Evolutionary conservation across 331 rosid species (phyloP).

Genomic region (Arachis monticola): DNA sequence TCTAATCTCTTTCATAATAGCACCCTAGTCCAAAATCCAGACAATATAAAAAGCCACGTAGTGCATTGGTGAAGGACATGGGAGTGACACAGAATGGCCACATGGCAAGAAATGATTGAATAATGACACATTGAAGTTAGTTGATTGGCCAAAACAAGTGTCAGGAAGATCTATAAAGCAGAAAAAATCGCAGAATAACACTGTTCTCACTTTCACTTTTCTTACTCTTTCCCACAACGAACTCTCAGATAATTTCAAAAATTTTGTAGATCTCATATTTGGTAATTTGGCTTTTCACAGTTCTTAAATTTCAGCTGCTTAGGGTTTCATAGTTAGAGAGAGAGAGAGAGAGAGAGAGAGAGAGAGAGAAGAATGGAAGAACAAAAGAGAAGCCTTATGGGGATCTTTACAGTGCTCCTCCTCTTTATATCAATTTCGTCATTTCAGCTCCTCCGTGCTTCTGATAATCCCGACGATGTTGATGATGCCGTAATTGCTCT

Average conservation of each 20-base stretch:
- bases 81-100: conserved; percentile 26
- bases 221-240: background rate
- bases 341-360: background rate
- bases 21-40: too few species aligned
- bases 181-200: background rate
- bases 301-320: background rate
- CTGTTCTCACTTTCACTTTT: background rate
- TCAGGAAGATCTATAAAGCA: conserved; percentile 48
- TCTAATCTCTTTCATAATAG: too few species aligned
- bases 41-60: too few species aligned
- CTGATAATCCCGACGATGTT: conserved; percentile 51
- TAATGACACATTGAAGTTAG: conserved; percentile 49
- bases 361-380: conserved; percentile 40
- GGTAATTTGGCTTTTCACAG: background rate
- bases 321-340: conserved; percentile 33
- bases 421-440: conserved; percentile 46
- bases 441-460: conserved; percentile 50
- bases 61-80: background rate
- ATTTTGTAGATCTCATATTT: conserved; percentile 22
- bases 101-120: conserved; percentile 55
- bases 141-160: conserved; percentile 65
- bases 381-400: conserved; percentile 37
- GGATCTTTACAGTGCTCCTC: conserved; percentile 39
- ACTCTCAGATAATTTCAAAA: background rate
- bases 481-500: conserved; percentile 55